These are phyloP conservation scores for Oryza punctata DNA, from an alignment of 176 grass and related monocot genomes.

Conservation along the genomic window DNA sequence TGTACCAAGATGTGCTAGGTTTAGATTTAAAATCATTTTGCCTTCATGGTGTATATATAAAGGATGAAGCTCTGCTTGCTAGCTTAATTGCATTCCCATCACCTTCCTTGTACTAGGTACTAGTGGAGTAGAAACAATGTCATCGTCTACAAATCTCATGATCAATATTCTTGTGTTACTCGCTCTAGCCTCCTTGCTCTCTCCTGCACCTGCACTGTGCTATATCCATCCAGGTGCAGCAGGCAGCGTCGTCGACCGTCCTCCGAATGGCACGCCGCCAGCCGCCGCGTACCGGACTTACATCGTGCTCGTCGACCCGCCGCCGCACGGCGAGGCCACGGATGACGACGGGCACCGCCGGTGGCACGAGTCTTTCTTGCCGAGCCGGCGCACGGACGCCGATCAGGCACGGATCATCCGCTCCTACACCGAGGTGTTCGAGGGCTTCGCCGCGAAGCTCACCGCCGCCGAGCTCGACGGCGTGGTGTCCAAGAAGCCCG, in stretches of 20 bases:
- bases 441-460: constrained; percentile 34
- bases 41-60: too few relatives aligned
- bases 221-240: background rate
- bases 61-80: too few relatives aligned
- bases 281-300: background rate
- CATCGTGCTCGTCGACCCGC: constrained; percentile 31
- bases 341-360: background rate
- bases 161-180: background rate
- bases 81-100: background rate
- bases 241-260: background rate
- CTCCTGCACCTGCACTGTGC: background rate
- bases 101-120: too few relatives aligned
- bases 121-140: background rate
- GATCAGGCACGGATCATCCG: constrained; percentile 32
- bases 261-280: background rate
- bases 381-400: background rate
- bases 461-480: constrained; percentile 17
- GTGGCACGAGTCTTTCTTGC: constrained; percentile 54
- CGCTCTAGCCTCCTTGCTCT: background rate
- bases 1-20: too few relatives aligned
- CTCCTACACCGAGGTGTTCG: constrained; percentile 45
- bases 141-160: too few relatives aligned
- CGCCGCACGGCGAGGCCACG: background rate
- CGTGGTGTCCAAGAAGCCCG: constrained; percentile 15
- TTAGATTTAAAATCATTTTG: too few relatives aligned